Conservation (phyloP, 306 rosid species). For the Begonia peltatifolia region DNA sequence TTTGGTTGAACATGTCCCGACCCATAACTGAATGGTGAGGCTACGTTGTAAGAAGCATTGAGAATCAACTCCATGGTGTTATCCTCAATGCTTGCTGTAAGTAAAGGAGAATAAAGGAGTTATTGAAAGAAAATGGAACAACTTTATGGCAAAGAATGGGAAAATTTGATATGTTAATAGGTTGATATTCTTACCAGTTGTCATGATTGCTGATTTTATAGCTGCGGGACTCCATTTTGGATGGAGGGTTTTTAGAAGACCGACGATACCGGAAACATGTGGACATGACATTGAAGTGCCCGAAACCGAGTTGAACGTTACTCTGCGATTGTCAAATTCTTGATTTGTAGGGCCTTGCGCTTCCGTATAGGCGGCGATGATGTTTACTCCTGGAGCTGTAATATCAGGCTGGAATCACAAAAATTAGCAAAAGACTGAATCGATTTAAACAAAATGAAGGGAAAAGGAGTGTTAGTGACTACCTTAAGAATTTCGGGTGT, state of each 20-base stretch:
- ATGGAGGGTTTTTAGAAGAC: conserved; percentile 50
- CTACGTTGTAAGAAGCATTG: conserved; percentile 33
- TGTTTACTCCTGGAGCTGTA: conserved; percentile 88
- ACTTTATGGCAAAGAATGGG: too few relatives aligned
- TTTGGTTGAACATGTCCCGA: conserved; percentile 75
- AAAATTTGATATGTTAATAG: too few relatives aligned
- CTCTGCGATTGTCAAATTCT: conserved; percentile 43
- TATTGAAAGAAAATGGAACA: background rate
- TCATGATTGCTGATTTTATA: conserved; percentile 92
- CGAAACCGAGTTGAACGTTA: conserved; percentile 46
- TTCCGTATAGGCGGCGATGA: conserved; percentile 72
- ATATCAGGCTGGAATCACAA: conserved; percentile 62
- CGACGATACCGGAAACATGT: conserved; percentile 66
- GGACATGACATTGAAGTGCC: conserved; percentile 99
- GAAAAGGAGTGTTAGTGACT: background rate
- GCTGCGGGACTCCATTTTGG: conserved; percentile 91
- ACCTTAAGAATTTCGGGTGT: conserved; percentile 85
- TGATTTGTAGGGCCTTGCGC: conserved; percentile 73
- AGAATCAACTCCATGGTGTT: conserved; percentile 36
- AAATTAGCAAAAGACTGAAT: background rate
- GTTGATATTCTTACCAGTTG: conserved; percentile 39
- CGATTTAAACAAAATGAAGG: background rate
- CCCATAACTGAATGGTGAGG: conserved; percentile 78
- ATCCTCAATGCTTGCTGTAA: conserved; percentile 44
- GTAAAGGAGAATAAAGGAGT: conserved; percentile 4